Base-by-base conservation (phyloP, 805 yeast genomes). In the Yueomyces sinensis region DNA sequence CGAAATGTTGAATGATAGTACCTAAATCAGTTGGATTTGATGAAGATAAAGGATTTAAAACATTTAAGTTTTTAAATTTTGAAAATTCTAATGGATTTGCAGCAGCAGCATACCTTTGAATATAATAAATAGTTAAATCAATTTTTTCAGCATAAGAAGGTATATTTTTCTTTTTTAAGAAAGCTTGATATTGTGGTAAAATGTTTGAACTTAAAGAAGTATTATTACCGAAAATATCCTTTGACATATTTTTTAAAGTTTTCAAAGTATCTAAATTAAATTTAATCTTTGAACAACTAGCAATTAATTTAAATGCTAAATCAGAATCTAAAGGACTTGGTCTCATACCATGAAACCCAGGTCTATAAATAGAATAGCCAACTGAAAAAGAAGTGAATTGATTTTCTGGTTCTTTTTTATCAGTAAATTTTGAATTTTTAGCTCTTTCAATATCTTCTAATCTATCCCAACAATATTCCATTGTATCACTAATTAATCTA, bases 31-130 rank as follows among this genome's bases (percentile, higher is more conserved):
- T 25, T 4, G 24, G 6, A 4, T 17, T 13, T 15, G 17, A 15
- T 9, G 30, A 22, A 11, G 18, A 4, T 11, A 34, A 31, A 6
- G 20, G n/a, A 17, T 30, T 33, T 22, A 18, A 19, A 28, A 31
- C 16, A 4, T 18, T 20, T 5, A 29, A 22, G 9, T 28, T 30
- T 16, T 19, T 36, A 32, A 23, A 33, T 5, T 53, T 52, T 30
- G 52, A 57, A 37, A 54, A 64, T 27, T 68, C 71, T 0, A 33
- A 32, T 27, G 66, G 61, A 43, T 72, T 70, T 3, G 74, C 53
- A 13, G 74, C 70, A 1, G 74, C 66, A 7, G 70, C 32, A 44
- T 57, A 72, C 28, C 62, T 51, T 23, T 66, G 42, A 5, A 72
- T 51, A 17, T 59, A 51, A 14, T 63, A 67, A 32, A 67, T 53